phyloP scores from a whole-genome alignment of 163 green algal species.

The Botryococcus braunii region DNA sequence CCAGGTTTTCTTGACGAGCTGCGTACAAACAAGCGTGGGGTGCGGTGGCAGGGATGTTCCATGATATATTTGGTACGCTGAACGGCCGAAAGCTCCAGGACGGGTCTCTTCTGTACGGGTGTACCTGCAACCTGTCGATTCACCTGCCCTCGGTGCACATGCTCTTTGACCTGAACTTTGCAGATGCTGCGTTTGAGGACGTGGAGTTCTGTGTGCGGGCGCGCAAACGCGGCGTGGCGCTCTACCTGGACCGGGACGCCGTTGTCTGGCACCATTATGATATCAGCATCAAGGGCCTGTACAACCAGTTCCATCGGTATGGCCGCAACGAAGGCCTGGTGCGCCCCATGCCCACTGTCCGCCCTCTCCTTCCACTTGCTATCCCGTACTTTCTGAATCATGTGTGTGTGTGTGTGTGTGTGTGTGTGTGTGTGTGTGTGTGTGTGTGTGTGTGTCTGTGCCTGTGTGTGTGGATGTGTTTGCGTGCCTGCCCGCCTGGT shows the following conservation, averaged over 20 bases:
- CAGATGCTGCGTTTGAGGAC: constrained; percentile 21
- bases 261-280: constrained; percentile 19
- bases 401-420: too few species aligned
- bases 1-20: not conserved
- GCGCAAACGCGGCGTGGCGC: constrained; percentile 2
- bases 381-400: too few species aligned
- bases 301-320: constrained; percentile 15
- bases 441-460: too few species aligned
- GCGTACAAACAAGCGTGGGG: not conserved
- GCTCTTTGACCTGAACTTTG: constrained; percentile 12
- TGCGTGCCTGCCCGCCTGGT: too few species aligned
- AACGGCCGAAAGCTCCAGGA: constrained; percentile 20
- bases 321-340: constrained; percentile 9
- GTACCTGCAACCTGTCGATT: constrained; percentile 25
- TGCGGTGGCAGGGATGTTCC: constrained; percentile 6
- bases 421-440: too few species aligned
- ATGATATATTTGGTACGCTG: constrained; percentile 21
- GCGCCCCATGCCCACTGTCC: constrained; percentile 1
- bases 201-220: constrained; percentile 21
- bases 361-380: too few species aligned
- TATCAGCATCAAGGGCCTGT: not conserved
- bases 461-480: too few species aligned
- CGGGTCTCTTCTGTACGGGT: constrained; percentile 18
- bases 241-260: constrained; percentile 5
- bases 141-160: not conserved